These are phyloP conservation scores for Oryza officinalis DNA, from an alignment of 176 grass and related monocot genomes.

Conservation along the genomic window DNA sequence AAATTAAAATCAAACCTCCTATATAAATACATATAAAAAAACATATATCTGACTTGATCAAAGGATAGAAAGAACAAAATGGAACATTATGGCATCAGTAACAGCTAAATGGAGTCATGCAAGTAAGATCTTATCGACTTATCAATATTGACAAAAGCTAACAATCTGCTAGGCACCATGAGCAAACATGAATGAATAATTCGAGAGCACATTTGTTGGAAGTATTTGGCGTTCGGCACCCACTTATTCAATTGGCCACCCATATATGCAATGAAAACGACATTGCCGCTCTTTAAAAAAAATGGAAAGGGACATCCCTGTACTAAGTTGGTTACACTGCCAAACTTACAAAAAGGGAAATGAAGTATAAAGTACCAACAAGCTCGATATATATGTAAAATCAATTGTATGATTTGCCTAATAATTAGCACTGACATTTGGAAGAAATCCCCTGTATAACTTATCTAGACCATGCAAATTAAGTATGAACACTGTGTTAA, in stretches of 20 bases:
- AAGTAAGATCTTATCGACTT: constrained; percentile 22
- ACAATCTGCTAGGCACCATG: not conserved
- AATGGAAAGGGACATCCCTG: constrained; percentile 8
- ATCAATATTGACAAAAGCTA: constrained; percentile 23
- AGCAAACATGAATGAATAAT: not conserved
- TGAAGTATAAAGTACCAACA: not conserved
- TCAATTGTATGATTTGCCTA: not conserved
- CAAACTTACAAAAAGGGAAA: constrained; percentile 6
- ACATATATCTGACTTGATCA: not conserved
- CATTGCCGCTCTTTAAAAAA: not conserved
- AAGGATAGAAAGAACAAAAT: not conserved
- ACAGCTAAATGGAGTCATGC: not conserved
- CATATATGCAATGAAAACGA: constrained; percentile 13
- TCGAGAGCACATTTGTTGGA: constrained; percentile 1
- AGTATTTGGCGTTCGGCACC: constrained; percentile 38
- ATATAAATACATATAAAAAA: not conserved
- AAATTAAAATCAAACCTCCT: not conserved
- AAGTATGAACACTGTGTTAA: not conserved
- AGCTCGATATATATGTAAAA: not conserved
- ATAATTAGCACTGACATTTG: not conserved
- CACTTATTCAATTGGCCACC: constrained; percentile 3
- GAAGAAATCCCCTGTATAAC: not conserved
- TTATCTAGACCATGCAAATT: not conserved
- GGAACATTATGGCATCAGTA: not conserved
- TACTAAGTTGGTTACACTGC: constrained; percentile 26